Percentiles rank a stretch among this genome's conserved stretches.
Conservation (phyloP, 2,329 filamentous ascomycete species). For the Aspergillus costaricaensis region DNA sequence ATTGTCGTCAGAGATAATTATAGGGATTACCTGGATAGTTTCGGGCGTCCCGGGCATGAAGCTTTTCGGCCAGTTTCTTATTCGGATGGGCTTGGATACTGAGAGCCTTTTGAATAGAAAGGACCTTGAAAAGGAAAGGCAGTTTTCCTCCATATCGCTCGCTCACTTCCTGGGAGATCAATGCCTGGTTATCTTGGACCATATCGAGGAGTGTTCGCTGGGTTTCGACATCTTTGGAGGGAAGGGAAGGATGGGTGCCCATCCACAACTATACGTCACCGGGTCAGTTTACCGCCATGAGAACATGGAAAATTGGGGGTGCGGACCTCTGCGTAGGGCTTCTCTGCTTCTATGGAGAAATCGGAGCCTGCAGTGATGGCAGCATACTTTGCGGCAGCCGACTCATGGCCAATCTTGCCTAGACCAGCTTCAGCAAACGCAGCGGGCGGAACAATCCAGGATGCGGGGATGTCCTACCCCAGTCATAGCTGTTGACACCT, state of each 20-base stretch:
- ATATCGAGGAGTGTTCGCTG: slow-evolving; percentile 84
- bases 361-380: slow-evolving; percentile 75
- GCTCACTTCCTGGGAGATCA: slow-evolving; percentile 73
- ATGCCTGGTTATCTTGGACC: slow-evolving; percentile 79
- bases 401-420: slow-evolving; percentile 85
- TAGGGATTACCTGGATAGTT: slow-evolving; percentile 72
- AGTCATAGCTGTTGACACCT: slow-evolving; percentile 98
- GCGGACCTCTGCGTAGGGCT: slow-evolving; percentile 86
- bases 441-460: background rate
- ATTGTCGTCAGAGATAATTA: background rate
- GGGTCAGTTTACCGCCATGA: slow-evolving; percentile 12
- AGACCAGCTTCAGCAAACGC: slow-evolving; percentile 31
- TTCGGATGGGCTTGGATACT: slow-evolving; percentile 97
- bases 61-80: slow-evolving; percentile 86
- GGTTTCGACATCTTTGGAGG: slow-evolving; percentile 83
- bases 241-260: slow-evolving; percentile 95
- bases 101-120: slow-evolving; percentile 92
- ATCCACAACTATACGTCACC: slow-evolving; percentile 77
- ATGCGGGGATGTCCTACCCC: slow-evolving; percentile 60
- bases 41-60: slow-evolving; percentile 82
- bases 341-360: slow-evolving; percentile 78
- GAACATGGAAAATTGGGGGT: background rate
- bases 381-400: slow-evolving; percentile 85
- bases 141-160: slow-evolving; percentile 78
- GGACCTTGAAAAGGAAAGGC: slow-evolving; percentile 96